Percentiles rank a stretch among this genome's conserved stretches.
phyloP scores from a whole-genome alignment of 2,329 filamentous ascomycete species.

The Cordyceps fumosorosea region DNA sequence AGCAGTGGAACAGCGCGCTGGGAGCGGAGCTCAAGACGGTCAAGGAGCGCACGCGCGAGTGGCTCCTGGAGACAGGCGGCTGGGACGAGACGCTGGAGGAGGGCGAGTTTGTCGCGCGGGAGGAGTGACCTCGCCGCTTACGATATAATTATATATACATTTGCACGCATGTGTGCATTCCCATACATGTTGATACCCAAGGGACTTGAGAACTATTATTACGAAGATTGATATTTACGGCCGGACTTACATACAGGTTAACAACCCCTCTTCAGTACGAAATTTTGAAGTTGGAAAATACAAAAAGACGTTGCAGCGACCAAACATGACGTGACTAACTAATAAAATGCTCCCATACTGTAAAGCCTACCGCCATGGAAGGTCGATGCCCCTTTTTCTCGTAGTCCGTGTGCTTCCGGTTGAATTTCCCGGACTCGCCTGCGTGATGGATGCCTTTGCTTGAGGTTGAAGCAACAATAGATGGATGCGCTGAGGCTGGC shows the following conservation, averaged over 20 bases:
- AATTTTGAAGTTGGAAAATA: not conserved
- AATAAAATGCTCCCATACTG: not conserved
- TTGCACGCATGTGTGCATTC: not conserved
- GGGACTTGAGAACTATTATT: slow-evolving; percentile 12
- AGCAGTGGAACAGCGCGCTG: slow-evolving; percentile 84
- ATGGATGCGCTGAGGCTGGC: not conserved
- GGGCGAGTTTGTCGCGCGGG: slow-evolving; percentile 42
- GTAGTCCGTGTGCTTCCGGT: not conserved
- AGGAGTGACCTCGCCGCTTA: slow-evolving; percentile 6
- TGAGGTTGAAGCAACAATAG: not conserved
- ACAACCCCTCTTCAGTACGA: not conserved
- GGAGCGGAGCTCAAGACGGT: slow-evolving; percentile 68
- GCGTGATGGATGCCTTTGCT: not conserved
- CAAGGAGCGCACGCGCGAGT: slow-evolving; percentile 67
- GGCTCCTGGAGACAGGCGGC: slow-evolving; percentile 70
- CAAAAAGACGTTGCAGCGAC: not conserved
- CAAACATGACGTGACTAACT: not conserved
- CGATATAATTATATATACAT: not conserved
- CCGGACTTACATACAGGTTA: not conserved
- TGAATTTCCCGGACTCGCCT: not conserved
- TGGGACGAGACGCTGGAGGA: slow-evolving; percentile 76
- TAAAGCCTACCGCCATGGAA: not conserved
- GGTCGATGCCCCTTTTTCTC: not conserved
- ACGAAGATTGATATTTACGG: not conserved
- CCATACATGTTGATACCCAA: slow-evolving; percentile 24